These are phyloP conservation scores for Cyclotella choctawhatcheeana DNA, from an alignment of 108 stramenopile species.

Conservation along the genomic window DNA sequence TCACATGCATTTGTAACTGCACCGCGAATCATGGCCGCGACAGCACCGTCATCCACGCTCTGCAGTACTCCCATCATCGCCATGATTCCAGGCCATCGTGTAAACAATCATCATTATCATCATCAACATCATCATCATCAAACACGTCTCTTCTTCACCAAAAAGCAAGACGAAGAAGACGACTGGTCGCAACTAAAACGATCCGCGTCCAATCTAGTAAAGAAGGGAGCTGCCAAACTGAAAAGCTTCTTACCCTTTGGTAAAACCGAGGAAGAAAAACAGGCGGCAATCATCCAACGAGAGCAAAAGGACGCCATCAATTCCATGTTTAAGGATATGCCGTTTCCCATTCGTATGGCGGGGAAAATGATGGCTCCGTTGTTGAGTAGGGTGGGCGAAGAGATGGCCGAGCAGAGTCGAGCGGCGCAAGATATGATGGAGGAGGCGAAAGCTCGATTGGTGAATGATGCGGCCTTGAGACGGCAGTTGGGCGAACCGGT, in stretches of 20 bases:
- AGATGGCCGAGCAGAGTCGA: constrained; percentile 66
- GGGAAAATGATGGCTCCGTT: constrained; percentile 69
- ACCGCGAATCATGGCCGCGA: not conserved
- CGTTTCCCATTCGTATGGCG: constrained; percentile 70
- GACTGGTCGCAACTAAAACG: constrained; percentile 48
- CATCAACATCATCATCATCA: constrained; percentile 12
- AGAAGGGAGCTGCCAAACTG: constrained; percentile 41
- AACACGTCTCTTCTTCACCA: constrained; percentile 46
- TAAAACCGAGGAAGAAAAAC: constrained; percentile 63
- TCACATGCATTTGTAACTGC: constrained; percentile 28
- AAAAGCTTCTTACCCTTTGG: constrained; percentile 45
- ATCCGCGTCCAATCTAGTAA: constrained; percentile 40
- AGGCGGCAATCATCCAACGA: constrained; percentile 42
- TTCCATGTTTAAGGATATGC: constrained; percentile 70
- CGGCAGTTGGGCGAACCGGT: constrained; percentile 66
- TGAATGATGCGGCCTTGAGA: constrained; percentile 48
- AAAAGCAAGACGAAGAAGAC: constrained; percentile 27
- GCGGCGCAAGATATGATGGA: constrained; percentile 62
- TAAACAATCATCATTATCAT: not conserved
- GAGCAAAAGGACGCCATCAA: constrained; percentile 59
- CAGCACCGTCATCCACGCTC: not conserved
- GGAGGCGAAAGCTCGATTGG: constrained; percentile 58
- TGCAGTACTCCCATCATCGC: not conserved
- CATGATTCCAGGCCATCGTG: not conserved
- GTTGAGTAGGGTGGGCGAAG: constrained; percentile 59